Conservation (phyloP, 352 stramenopile species). For the Globisporangium heterothallicum region DNA sequence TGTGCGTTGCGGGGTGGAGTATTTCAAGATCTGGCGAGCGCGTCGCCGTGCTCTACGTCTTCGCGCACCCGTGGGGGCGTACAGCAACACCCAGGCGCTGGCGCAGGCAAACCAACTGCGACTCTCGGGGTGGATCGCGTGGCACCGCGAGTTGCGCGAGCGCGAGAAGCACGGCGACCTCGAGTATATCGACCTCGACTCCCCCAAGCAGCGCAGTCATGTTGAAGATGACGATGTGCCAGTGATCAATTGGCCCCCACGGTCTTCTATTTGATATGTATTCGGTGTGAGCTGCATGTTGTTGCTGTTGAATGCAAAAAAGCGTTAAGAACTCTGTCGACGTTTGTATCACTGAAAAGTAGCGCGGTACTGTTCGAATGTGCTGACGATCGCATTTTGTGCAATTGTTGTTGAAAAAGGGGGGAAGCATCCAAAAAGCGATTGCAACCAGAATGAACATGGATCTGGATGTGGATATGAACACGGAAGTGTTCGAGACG, state of each 20-base stretch:
- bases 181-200: conserved; percentile 4
- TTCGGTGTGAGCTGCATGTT: neutral
- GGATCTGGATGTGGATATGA: conserved; percentile 33
- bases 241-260: neutral
- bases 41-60: neutral
- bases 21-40: neutral
- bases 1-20: conserved; percentile 6
- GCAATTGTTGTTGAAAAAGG: neutral
- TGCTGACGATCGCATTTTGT: neutral
- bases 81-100: neutral
- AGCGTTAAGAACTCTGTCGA: conserved; percentile 1
- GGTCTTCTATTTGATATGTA: neutral
- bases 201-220: neutral
- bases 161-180: conserved; percentile 7
- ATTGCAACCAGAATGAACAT: conserved; percentile 1
- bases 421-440: neutral
- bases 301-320: no score
- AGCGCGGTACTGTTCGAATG: neutral
- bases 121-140: conserved; percentile 12
- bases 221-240: neutral
- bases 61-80: neutral
- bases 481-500: conserved; percentile 71
- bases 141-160: conserved; percentile 12
- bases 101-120: neutral
- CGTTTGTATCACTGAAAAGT: no score